A percentile compares a stretch with the other conserved stretches of the same genome.
Conservation (phyloP, 2,329 filamentous ascomycete species). For the Fusarium marasasianum region DNA sequence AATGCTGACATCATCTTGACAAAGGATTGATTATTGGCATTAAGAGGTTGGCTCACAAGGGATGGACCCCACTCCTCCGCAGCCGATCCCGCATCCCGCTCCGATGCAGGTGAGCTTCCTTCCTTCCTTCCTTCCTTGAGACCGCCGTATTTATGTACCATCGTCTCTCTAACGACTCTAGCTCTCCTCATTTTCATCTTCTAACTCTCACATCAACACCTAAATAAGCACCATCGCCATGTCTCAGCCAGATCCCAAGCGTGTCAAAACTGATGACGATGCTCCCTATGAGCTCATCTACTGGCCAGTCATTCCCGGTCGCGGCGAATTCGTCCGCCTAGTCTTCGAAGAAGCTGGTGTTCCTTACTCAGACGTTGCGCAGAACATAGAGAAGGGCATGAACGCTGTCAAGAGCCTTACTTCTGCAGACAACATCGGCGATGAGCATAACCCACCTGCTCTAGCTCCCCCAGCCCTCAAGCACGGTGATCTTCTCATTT, state of each 20-base stretch:
- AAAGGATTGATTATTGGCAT: neutral
- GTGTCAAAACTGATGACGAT: slow-evolving; percentile 52
- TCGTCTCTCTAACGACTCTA: neutral
- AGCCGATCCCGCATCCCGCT: neutral
- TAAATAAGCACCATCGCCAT: neutral
- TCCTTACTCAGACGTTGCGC: slow-evolving; percentile 67
- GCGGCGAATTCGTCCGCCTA: slow-evolving; percentile 78
- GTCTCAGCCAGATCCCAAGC: slow-evolving; percentile 42
- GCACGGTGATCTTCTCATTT: slow-evolving; percentile 69
- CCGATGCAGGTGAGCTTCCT: neutral
- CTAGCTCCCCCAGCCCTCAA: slow-evolving; percentile 74
- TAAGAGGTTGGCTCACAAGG: no score
- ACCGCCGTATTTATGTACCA: neutral
- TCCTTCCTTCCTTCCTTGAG: slow-evolving; percentile 1
- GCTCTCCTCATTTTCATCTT: neutral
- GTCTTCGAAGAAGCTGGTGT: slow-evolving; percentile 74
- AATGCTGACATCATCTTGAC: neutral
- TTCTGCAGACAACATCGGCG: slow-evolving; percentile 55
- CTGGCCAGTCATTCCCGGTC: slow-evolving; percentile 76
- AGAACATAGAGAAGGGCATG: slow-evolving; percentile 58
- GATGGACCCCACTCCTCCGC: slow-evolving; percentile 12
- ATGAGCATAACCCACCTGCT: slow-evolving; percentile 68
- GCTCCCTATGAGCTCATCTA: slow-evolving; percentile 73
- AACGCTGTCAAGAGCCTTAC: slow-evolving; percentile 60
- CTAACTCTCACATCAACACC: neutral